Conservation (phyloP, 2,329 filamentous ascomycete species). For the Nemania sp. region DNA sequence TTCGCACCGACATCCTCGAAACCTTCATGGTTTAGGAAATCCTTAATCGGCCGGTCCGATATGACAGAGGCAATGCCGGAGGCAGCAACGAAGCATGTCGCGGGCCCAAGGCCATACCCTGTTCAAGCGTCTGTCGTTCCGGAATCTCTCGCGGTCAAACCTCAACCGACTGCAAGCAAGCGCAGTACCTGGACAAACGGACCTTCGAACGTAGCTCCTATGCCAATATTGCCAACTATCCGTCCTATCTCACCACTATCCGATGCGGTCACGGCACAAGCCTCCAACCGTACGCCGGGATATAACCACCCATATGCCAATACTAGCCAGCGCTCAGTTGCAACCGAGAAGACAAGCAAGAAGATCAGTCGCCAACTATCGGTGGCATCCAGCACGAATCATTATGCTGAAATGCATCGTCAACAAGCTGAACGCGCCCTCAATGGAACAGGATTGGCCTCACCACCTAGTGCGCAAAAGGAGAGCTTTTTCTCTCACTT, state of each 20-base stretch:
- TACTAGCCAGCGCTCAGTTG: conserved; percentile 43
- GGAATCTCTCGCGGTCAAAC: conserved; percentile 49
- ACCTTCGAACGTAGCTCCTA: conserved; percentile 77
- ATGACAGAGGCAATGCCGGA: conserved; percentile 62
- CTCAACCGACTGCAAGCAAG: conserved; percentile 66
- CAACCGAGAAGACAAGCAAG: conserved; percentile 69
- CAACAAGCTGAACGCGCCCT: conserved; percentile 90
- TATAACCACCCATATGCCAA: conserved; percentile 55
- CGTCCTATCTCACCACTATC: conserved; percentile 95
- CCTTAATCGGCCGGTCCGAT: conserved; percentile 80
- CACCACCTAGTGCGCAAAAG: conserved; percentile 78
- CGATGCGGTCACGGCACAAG: conserved; percentile 88
- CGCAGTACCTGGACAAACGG: conserved; percentile 93
- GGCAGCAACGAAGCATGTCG: conserved; percentile 51
- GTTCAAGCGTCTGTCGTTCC: conserved; percentile 34
- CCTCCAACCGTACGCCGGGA: conserved; percentile 64
- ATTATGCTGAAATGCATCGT: conserved; percentile 87
- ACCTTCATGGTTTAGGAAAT: conserved; percentile 96
- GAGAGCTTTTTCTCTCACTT: conserved; percentile 99
- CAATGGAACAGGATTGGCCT: conserved; percentile 78
- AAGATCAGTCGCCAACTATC: conserved; percentile 96
- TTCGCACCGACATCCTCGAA: conserved; percentile 70
- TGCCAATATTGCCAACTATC: conserved; percentile 94
- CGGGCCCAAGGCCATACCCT: conserved; percentile 43
- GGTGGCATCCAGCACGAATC: conserved; percentile 86